phyloP scores from a whole-genome alignment of 192 early-diverging fungal genomes.

The Mortierella antarctica region DNA sequence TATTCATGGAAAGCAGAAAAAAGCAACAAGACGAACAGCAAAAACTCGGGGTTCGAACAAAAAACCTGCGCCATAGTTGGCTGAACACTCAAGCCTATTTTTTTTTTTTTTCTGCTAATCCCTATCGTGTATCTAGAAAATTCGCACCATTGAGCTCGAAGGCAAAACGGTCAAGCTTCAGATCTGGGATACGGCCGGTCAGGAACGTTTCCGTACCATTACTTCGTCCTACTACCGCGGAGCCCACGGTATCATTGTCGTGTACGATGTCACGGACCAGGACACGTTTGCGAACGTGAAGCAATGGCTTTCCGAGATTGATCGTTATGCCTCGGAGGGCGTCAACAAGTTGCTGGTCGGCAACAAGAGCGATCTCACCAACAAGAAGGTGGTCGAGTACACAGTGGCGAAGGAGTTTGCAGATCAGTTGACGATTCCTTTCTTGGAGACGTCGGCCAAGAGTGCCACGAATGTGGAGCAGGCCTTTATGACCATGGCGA shows the following conservation, averaged over 20 bases:
- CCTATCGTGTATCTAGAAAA: constrained; percentile 74
- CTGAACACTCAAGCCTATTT: no score
- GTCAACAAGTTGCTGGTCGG: constrained; percentile 99
- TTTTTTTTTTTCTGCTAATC: background rate
- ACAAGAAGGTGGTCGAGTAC: constrained; percentile 88
- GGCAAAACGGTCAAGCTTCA: constrained; percentile 98
- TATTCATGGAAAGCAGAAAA: no score
- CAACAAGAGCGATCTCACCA: constrained; percentile 97
- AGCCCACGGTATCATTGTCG: constrained; percentile 98
- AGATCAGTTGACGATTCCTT: constrained; percentile 86
- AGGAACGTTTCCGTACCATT: constrained; percentile 99
- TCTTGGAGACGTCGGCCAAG: constrained; percentile 98
- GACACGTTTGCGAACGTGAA: constrained; percentile 97
- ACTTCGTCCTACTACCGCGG: constrained; percentile 98
- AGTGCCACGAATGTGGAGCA: constrained; percentile 98
- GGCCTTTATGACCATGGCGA: constrained; percentile 99
- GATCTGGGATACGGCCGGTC: constrained; percentile 84
- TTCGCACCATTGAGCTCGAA: constrained; percentile 98
- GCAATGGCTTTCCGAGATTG: constrained; percentile 99
- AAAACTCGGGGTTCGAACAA: no score
- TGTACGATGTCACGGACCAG: constrained; percentile 97
- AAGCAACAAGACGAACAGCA: no score
- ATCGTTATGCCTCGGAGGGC: constrained; percentile 96
- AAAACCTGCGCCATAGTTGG: no score
- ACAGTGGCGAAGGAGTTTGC: constrained; percentile 91